Evolutionary conservation across 1,284 basidiomycete genomes (phyloP), one percentile per base, ranked within the genome.

Genomic region (Apiotrichum veenhuisii): DNA sequence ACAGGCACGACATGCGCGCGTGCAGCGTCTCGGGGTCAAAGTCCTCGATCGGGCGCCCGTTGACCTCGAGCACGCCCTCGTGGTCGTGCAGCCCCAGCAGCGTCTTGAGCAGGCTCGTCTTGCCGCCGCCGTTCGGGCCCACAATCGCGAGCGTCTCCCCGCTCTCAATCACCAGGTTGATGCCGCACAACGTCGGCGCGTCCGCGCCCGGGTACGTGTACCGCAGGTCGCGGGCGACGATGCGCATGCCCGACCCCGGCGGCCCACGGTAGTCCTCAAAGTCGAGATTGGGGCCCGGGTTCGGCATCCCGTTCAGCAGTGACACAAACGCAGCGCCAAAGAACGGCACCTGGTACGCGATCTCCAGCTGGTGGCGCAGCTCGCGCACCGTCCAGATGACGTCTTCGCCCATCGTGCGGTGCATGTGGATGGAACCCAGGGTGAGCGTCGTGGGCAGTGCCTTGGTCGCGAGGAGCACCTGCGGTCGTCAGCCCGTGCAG

Each of bases 71-170:
- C 38, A 82, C 76, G 10, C 88, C 87, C 40, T 77, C 66, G 68
- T 87, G 67, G 22, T 63, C 59, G 59, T 86, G 76, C 59, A 91
- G 84, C 43, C 89, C 86, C 22, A 90, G 80, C 20, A 92, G 78
- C 41, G 88, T 80, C 66, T 87, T 87, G 8, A 87, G 86, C 41
- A 91, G 82, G 1, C 88, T 91, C 5, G 88, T 87, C 80, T 91
- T 91, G 54, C 75, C 75, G n/a, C 70, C 64, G 4, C 73, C 74
- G 61, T 76, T 76, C 54, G 67, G 67, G 15, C 89, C 89, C 26
- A 92, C 89, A 57, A 92, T 84, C 11, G 89, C 89, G 48, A 91
- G 81, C 25, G 81, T 85, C 76, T 89, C 87, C 15, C 89, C 89
- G 14, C 87, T 78, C 56, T 83, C 77, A 43, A 92, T 78, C 25